Conservation (phyloP, 1,284 basidiomycete genomes). For the Melampsora americana region DNA sequence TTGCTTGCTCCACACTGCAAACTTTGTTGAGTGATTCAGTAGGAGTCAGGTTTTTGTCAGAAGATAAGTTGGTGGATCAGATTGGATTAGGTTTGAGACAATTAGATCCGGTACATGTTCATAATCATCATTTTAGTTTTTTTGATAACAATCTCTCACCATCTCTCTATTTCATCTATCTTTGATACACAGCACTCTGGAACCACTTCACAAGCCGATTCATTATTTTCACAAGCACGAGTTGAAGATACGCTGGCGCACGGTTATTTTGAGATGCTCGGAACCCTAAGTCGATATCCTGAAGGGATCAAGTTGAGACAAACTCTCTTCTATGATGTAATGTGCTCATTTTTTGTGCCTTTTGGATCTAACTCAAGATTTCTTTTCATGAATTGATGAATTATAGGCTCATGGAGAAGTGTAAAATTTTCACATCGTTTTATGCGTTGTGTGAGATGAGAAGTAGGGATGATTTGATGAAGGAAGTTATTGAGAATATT, state of each 20-base stretch:
- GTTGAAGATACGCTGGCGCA: slow-evolving; percentile 78
- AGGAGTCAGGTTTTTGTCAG: slow-evolving; percentile 75
- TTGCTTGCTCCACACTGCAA: slow-evolving; percentile 76
- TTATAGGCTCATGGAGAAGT: slow-evolving; percentile 76
- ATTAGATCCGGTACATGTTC: slow-evolving; percentile 73
- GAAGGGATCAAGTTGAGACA: slow-evolving; percentile 78
- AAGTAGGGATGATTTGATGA: slow-evolving; percentile 85
- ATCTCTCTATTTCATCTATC: background rate
- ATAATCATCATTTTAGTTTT: background rate
- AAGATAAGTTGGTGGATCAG: slow-evolving; percentile 82
- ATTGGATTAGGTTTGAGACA: slow-evolving; percentile 84
- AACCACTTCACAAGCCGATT: slow-evolving; percentile 57
- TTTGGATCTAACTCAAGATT: background rate
- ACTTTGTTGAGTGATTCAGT: slow-evolving; percentile 80
- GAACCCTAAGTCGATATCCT: slow-evolving; percentile 75
- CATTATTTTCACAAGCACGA: slow-evolving; percentile 79
- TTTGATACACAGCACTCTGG: background rate
- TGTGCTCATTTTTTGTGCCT: slow-evolving; percentile 2
- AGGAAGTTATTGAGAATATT: slow-evolving; percentile 82
- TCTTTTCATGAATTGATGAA: slow-evolving; percentile 1
- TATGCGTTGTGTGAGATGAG: slow-evolving; percentile 88
- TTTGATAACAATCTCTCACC: background rate
- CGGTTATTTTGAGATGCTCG: slow-evolving; percentile 95
- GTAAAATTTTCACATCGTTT: slow-evolving; percentile 88
- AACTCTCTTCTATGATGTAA: too few species aligned